These are phyloP conservation scores for Starmerella floricola DNA, from an alignment of 805 yeast species.

Conservation along the genomic window DNA sequence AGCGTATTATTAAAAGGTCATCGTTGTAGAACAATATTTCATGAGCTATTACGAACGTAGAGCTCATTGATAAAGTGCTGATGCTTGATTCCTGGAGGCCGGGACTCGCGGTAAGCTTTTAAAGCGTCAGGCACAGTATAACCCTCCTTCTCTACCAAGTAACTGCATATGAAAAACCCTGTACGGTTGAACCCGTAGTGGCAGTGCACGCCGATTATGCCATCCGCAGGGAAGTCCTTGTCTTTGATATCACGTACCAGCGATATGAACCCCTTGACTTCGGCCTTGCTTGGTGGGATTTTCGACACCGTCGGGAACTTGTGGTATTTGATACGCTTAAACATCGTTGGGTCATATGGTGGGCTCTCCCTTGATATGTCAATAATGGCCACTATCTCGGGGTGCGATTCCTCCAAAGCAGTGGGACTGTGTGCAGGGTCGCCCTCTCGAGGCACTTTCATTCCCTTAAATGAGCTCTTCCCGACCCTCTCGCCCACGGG, in stretches of 20 bases:
- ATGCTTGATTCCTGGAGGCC: conserved; percentile 64
- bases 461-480: conserved; percentile 45
- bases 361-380: conserved; percentile 57
- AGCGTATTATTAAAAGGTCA: too few species aligned
- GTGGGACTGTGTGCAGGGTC: conserved; percentile 51
- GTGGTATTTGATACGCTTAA: conserved; percentile 44
- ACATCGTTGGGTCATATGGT: conserved; percentile 52
- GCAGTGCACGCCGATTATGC: conserved; percentile 56
- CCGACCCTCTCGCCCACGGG: conserved; percentile 32
- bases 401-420: conserved; percentile 38
- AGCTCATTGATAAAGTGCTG: conserved; percentile 65
- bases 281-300: conserved; percentile 53
- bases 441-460: conserved; percentile 61
- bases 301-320: conserved; percentile 71
- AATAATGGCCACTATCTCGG: conserved; percentile 45
- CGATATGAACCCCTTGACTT: conserved; percentile 45
- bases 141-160: conserved; percentile 46
- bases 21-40: too few species aligned
- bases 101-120: conserved; percentile 43
- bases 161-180: conserved; percentile 60
- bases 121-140: conserved; percentile 55
- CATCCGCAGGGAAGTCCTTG: conserved; percentile 26
- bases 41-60: conserved; percentile 41
- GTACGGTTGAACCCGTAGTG: conserved; percentile 76
- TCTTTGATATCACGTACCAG: conserved; percentile 32